A percentile compares a stretch with the other conserved stretches of the same genome.
Conservation (phyloP, 2,329 filamentous ascomycete genomes). For the Lasiodiplodia hormozganensis region DNA sequence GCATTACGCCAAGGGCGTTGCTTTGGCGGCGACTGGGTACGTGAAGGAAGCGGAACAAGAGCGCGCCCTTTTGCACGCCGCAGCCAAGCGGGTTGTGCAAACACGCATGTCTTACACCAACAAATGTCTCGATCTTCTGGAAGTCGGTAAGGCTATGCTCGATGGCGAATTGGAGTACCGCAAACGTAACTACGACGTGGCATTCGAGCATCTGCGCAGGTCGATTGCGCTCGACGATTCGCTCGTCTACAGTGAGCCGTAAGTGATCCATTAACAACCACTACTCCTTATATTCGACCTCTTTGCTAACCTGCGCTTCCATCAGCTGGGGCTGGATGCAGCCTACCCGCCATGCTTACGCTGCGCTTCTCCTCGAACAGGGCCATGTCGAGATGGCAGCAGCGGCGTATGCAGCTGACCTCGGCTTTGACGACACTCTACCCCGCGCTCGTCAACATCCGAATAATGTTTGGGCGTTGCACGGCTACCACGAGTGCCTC, state of each 20-base stretch:
- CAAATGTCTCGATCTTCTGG: constrained; percentile 67
- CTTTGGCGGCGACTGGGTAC: constrained; percentile 64
- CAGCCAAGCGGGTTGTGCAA: constrained; percentile 60
- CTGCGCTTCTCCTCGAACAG: constrained; percentile 73
- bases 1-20: constrained; percentile 73
- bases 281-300: no score
- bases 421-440: constrained; percentile 56
- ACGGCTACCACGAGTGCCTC: constrained; percentile 76
- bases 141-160: constrained; percentile 68
- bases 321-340: constrained; percentile 88
- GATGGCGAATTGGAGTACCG: constrained; percentile 78
- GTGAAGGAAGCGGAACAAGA: constrained; percentile 58
- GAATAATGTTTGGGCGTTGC: constrained; percentile 77
- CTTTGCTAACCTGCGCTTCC: no score
- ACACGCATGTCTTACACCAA: constrained; percentile 75
- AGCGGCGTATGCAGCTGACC: constrained; percentile 47
- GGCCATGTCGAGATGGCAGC: constrained; percentile 51
- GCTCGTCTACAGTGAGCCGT: constrained; percentile 73
- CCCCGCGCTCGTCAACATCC: constrained; percentile 71
- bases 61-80: constrained; percentile 58
- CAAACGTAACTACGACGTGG: constrained; percentile 61
- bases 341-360: constrained; percentile 73
- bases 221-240: constrained; percentile 67
- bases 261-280: no score
- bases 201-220: constrained; percentile 65